phyloP scores from a whole-genome alignment of 805 yeast genomes.

The Saccharomyces cerevisiae region DNA sequence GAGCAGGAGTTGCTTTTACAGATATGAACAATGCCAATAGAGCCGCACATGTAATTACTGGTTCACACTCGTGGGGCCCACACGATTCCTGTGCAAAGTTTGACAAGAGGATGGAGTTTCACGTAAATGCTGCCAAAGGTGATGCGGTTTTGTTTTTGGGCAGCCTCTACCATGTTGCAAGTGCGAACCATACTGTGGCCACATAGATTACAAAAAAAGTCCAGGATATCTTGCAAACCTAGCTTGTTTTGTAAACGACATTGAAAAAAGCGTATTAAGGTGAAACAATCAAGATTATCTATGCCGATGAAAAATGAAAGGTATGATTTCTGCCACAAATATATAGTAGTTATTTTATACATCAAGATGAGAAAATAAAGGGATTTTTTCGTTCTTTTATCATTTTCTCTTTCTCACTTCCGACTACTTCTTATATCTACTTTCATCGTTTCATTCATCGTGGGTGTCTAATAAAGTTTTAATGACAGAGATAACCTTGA shows the following conservation, averaged over 20 bases:
- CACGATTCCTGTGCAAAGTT: constrained; percentile 22
- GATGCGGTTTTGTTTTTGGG: constrained; percentile 30
- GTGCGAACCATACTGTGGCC: constrained; percentile 20
- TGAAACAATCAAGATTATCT: neutral
- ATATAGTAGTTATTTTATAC: too few species aligned
- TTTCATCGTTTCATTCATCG: too few species aligned
- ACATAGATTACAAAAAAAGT: constrained; percentile 9
- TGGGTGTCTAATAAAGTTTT: neutral
- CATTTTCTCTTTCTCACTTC: too few species aligned
- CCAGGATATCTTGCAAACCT: constrained; percentile 1
- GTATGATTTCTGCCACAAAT: too few species aligned
- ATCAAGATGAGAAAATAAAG: too few species aligned
- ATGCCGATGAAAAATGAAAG: neutral
- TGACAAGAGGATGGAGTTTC: constrained; percentile 15
- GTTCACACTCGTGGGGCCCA: constrained; percentile 29
- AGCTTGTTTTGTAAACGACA: neutral
- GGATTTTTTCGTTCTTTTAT: too few species aligned
- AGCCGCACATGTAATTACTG: constrained; percentile 29
- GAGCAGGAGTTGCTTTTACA: constrained; percentile 10
- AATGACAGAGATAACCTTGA: neutral
- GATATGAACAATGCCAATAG: constrained; percentile 23
- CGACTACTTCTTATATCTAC: too few species aligned
- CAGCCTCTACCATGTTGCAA: constrained; percentile 29
- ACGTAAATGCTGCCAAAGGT: constrained; percentile 28
- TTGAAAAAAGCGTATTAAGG: neutral